Conservation (phyloP, 1,139 yeast species). For the Sugiyamaella paludigena region DNA sequence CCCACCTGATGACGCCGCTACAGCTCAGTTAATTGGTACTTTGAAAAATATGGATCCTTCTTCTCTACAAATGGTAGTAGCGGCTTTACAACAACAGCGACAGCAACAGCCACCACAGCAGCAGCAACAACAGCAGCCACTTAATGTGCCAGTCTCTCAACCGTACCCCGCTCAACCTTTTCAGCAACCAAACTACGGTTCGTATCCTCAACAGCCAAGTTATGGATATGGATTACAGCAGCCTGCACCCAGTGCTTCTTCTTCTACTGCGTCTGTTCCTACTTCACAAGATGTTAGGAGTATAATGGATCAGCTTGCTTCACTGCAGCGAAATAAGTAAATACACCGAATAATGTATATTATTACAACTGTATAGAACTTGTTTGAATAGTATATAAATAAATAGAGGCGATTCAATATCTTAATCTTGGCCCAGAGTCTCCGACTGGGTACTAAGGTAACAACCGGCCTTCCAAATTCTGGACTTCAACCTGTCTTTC, state of each 20-base stretch:
- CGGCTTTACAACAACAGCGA: constrained; percentile 34
- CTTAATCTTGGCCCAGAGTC: background rate
- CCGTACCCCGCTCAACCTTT: too few species aligned
- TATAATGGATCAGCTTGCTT: constrained; percentile 34
- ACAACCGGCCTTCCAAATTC: constrained; percentile 8
- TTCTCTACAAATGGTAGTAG: constrained; percentile 32
- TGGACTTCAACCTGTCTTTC: constrained; percentile 12
- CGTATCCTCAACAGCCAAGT: constrained; percentile 12
- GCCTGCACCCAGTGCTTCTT: background rate
- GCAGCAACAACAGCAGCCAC: constrained; percentile 21
- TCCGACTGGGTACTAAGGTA: background rate
- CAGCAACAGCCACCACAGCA: constrained; percentile 24
- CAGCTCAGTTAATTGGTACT: constrained; percentile 27
- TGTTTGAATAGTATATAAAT: background rate
- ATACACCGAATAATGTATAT: background rate
- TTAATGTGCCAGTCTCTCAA: background rate
- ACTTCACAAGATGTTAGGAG: constrained; percentile 28
- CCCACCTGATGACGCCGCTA: background rate
- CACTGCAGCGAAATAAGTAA: constrained; percentile 25
- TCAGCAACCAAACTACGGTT: background rate
- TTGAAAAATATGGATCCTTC: constrained; percentile 36
- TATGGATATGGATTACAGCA: constrained; percentile 13
- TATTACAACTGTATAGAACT: background rate
- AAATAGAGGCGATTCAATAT: background rate
- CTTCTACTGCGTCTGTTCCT: constrained; percentile 11